Percentiles rank a stretch among this genome's conserved stretches.
phyloP scores from a whole-genome alignment of 2,329 filamentous ascomycete species.

The Metarhizium robertsii region DNA sequence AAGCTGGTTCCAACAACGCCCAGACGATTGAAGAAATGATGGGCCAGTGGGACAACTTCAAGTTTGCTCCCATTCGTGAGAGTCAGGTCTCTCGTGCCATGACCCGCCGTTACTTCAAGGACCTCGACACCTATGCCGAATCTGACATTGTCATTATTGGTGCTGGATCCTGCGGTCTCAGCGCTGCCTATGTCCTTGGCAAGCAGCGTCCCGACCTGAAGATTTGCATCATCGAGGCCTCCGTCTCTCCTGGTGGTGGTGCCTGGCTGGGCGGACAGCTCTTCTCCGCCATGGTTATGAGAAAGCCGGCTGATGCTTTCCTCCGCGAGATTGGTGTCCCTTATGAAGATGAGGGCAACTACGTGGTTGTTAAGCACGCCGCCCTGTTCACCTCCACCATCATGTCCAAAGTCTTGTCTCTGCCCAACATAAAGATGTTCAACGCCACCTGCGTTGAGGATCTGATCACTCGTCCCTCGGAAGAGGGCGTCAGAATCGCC shows the following conservation, averaged over 20 bases:
- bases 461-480: slow-evolving; percentile 67
- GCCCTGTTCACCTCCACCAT: slow-evolving; percentile 86
- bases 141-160: slow-evolving; percentile 91
- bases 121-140: slow-evolving; percentile 83
- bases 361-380: slow-evolving; percentile 89
- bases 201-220: slow-evolving; percentile 80
- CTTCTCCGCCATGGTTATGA: slow-evolving; percentile 92
- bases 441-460: slow-evolving; percentile 91
- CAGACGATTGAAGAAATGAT: slow-evolving; percentile 56
- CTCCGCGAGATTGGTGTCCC: slow-evolving; percentile 71
- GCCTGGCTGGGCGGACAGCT: slow-evolving; percentile 92
- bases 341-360: slow-evolving; percentile 81
- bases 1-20: slow-evolving; percentile 16
- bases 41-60: slow-evolving; percentile 72
- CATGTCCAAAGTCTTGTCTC: slow-evolving; percentile 69
- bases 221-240: slow-evolving; percentile 84
- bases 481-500: slow-evolving; percentile 57
- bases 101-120: slow-evolving; percentile 85
- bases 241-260: slow-evolving; percentile 77
- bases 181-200: slow-evolving; percentile 74
- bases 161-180: slow-evolving; percentile 80
- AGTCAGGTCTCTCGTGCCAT: slow-evolving; percentile 88
- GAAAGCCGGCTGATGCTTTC: slow-evolving; percentile 83
- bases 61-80: slow-evolving; percentile 81
- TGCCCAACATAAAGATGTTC: slow-evolving; percentile 93